Evolutionary conservation across 2,329 filamentous ascomycete genomes (phyloP), one percentile per base, ranked within the genome.

Genomic region (Sordariomycetes sp.): DNA sequence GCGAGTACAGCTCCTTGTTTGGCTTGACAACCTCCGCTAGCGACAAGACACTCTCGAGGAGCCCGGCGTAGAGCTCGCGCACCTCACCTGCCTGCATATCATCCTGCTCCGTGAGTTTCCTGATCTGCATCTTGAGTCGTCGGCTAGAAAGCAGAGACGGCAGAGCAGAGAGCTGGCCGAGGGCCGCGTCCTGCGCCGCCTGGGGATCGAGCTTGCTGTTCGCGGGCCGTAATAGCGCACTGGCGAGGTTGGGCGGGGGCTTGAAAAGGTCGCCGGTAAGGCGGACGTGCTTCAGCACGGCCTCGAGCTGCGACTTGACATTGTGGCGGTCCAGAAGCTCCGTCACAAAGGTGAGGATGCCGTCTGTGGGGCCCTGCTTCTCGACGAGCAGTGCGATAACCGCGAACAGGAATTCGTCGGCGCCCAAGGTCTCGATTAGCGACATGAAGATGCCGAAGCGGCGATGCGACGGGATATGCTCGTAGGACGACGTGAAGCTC

Each of bases 401-500:
- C 5, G 90, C 91, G 65, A 90, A 96, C 25, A 97, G 77, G 66
- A 95, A 96, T 61, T 97, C 92, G 57, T 88, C 81, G 0, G 90
- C 80, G 2, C 93, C 93, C 3, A 99, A 78, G 12, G 92, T 95
- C 65, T 90, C 84, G 24, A 94, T 85, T 20, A 99, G 77, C 55
- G 93, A 89, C 58, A 88, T 80, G 72, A 97, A 99, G 7, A 99
- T 76, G 48, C 86, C 85, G 34, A 89, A 82, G 63, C 91, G 85
- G 59, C 94, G 83, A 70, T 97, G 92, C 10, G 87, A 81, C 5
- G 94, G 94, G 62, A 99, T 92, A 68, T 99, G 94, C 69, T 97
- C 92, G 70, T 95, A 99, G 0, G 95, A 94, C 8, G 92, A 91
- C 20, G 91, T 93, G 69, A 99, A 99, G 74, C 92, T 97, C 50